Evolutionary conservation across 2,329 filamentous ascomycete genomes (phyloP).

Genomic region (Pseudogymnoascus sp.): DNA sequence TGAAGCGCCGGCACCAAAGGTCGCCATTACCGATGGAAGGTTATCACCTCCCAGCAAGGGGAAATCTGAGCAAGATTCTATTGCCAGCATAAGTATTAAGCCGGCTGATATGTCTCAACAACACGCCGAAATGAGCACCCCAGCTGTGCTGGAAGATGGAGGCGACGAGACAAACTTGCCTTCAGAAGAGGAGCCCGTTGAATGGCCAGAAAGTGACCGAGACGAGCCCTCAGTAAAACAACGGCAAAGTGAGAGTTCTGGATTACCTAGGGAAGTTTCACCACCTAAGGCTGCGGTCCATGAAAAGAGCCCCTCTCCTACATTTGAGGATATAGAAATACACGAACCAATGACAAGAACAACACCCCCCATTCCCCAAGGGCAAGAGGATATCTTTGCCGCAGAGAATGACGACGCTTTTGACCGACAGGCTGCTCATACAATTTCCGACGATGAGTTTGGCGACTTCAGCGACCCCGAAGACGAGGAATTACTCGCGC

Average conservation of each 20-base stretch:
- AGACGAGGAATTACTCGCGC: conserved; percentile 79
- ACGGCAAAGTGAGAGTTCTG: not conserved
- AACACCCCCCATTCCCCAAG: not conserved
- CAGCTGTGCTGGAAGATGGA: not conserved
- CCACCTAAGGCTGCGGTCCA: not conserved
- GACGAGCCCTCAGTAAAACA: not conserved
- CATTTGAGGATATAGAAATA: conserved; percentile 21
- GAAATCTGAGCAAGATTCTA: not conserved
- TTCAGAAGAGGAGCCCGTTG: conserved; percentile 26
- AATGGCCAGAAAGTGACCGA: conserved; percentile 46
- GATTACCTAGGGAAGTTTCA: not conserved
- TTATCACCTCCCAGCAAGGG: not conserved
- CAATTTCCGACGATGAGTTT: conserved; percentile 29
- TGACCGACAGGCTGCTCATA: conserved; percentile 16
- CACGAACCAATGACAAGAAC: conserved; percentile 6
- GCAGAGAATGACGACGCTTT: conserved; percentile 16
- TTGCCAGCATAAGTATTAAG: not conserved
- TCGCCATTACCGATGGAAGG: conserved; percentile 7
- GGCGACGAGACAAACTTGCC: not conserved
- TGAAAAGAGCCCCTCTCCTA: conserved; percentile 15
- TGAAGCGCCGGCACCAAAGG: conserved; percentile 36
- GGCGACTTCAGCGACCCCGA: conserved; percentile 77
- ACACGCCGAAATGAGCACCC: not conserved
- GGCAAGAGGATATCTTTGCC: not conserved
- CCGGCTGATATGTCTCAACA: not conserved